phyloP scores from a whole-genome alignment of 164 flowering plant species.

The Berberis vulgaris region DNA sequence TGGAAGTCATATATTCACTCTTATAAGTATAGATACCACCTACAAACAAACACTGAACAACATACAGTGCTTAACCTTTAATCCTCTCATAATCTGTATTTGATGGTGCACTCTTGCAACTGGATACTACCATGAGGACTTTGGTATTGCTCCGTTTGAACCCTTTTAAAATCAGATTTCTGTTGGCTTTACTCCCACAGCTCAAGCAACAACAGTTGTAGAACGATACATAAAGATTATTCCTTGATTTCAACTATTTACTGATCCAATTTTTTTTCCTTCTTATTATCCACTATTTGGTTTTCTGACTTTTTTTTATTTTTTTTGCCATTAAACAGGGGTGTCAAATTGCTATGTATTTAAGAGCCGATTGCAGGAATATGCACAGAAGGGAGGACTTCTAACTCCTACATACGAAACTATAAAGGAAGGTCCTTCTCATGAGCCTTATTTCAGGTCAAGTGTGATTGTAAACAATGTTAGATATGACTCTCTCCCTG shows the following conservation, averaged over 20 bases:
- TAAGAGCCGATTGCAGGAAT: conserved; percentile 81
- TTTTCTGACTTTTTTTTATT: background rate
- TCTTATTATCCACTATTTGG: background rate
- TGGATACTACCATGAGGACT: too few relatives aligned
- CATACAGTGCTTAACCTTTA: too few relatives aligned
- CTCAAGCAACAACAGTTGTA: too few relatives aligned
- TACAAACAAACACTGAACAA: too few relatives aligned
- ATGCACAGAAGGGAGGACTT: conserved; percentile 62
- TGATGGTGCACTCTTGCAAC: too few relatives aligned
- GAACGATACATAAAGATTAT: too few relatives aligned
- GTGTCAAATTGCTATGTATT: conserved; percentile 79
- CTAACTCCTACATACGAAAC: conserved; percentile 69
- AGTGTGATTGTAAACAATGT: conserved; percentile 57
- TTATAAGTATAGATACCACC: too few relatives aligned
- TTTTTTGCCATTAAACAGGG: conserved; percentile 27
- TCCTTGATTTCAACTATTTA: too few relatives aligned
- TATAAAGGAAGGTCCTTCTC: conserved; percentile 77
- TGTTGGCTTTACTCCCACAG: too few relatives aligned
- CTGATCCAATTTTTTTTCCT: background rate
- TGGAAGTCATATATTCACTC: too few relatives aligned
- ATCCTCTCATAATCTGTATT: too few relatives aligned
- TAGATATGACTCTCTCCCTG: conserved; percentile 79
- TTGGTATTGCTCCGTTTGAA: background rate
- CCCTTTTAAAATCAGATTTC: background rate
- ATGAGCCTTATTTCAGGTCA: conserved; percentile 67